Evolutionary conservation across 2,329 filamentous ascomycete genomes (phyloP).

Genomic region (Lasiodiplodia hormozganensis): DNA sequence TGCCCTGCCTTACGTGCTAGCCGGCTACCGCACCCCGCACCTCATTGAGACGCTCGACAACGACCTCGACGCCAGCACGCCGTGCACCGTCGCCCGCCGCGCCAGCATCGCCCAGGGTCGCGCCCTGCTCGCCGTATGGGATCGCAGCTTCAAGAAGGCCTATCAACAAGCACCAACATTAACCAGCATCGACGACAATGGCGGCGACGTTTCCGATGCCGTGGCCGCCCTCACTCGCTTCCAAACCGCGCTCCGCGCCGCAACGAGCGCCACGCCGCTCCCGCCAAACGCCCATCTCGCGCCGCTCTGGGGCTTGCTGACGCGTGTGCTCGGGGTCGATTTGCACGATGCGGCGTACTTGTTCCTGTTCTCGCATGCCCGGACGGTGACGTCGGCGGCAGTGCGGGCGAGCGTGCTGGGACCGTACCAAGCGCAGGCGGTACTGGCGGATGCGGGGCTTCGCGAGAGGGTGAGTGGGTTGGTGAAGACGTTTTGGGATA

Average conservation of each 20-base stretch:
- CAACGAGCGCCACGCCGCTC: conserved; percentile 33
- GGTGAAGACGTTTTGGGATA: conserved; percentile 67
- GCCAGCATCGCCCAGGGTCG: conserved; percentile 78
- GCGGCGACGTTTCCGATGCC: conserved; percentile 29
- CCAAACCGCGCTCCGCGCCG: conserved; percentile 39
- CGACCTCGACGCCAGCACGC: conserved; percentile 74
- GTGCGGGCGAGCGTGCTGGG: conserved; percentile 80
- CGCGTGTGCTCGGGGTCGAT: conserved; percentile 65
- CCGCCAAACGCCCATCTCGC: conserved; percentile 66
- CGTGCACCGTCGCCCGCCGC: conserved; percentile 79
- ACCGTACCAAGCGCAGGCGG: conserved; percentile 78
- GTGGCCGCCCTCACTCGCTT: conserved; percentile 39
- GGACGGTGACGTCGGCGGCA: conserved; percentile 77
- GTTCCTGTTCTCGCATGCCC: conserved; percentile 77
- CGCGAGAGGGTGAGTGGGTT: conserved; percentile 64
- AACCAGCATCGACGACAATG: neutral
- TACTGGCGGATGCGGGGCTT: conserved; percentile 69
- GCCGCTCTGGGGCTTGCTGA: conserved; percentile 73
- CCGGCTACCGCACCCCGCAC: conserved; percentile 65
- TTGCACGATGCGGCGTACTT: conserved; percentile 73
- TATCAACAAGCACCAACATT: conserved; percentile 30
- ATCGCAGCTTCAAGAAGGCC: conserved; percentile 66
- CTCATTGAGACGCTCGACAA: conserved; percentile 70
- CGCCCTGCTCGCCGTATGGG: conserved; percentile 78
- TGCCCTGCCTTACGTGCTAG: conserved; percentile 76